Conservation (phyloP, 345 rosid genomes). For the Pistacia vera region DNA sequence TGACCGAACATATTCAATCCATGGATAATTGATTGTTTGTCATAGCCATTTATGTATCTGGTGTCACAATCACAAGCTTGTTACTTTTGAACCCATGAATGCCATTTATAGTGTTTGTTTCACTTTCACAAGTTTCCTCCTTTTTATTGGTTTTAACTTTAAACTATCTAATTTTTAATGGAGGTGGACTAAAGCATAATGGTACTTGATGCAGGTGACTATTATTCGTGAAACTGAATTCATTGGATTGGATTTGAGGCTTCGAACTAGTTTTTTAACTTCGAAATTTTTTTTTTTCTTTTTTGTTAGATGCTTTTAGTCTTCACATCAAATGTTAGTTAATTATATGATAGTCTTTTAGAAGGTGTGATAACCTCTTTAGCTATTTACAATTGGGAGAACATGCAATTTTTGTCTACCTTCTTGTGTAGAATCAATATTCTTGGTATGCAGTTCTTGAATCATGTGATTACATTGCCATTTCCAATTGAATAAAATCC, state of each 20-base stretch:
- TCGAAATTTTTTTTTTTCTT: neutral
- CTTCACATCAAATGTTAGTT: conserved; percentile 19
- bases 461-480: neutral
- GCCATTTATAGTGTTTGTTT: neutral
- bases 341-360: neutral
- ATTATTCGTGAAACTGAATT: neutral
- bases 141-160: too few species aligned
- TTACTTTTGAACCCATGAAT: neutral
- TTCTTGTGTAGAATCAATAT: neutral
- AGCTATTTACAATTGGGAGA: conserved; percentile 5
- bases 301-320: conserved; percentile 20
- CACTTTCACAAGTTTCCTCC: neutral
- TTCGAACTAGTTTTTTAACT: conserved; percentile 8
- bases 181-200: conserved; percentile 4
- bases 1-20: neutral
- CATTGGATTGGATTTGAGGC: conserved; percentile 2
- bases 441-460: conserved; percentile 3
- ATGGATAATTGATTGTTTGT: neutral
- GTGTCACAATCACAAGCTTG: neutral
- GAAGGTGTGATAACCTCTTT: conserved; percentile 30
- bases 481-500: conserved; percentile 4
- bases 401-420: neutral
- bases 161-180: too few species aligned
- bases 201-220: conserved; percentile 21
- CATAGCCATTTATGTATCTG: neutral